Evolutionary conservation across 495 filamentous ascomycete species (phyloP).

Genomic region (Acidomyces sp.): DNA sequence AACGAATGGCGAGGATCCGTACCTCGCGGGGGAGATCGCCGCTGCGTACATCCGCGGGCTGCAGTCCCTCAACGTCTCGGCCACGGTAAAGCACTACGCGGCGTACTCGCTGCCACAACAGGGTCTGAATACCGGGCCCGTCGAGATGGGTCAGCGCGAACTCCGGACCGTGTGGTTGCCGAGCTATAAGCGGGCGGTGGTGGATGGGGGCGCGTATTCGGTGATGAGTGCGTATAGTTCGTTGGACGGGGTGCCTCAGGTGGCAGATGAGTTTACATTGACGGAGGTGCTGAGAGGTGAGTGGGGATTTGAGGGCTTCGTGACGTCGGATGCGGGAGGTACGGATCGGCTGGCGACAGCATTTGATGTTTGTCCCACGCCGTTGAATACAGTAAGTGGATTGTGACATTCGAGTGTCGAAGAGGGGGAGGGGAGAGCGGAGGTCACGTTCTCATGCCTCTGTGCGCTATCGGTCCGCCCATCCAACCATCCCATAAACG

Average conservation of each 20-base stretch:
- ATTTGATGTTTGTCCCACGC: slow-evolving; percentile 46
- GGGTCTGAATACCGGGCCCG: slow-evolving; percentile 54
- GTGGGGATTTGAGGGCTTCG: slow-evolving; percentile 56
- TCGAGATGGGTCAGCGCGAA: slow-evolving; percentile 56
- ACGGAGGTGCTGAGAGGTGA: slow-evolving; percentile 54
- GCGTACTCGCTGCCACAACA: slow-evolving; percentile 54
- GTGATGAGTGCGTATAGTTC: slow-evolving; percentile 59
- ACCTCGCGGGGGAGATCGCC: slow-evolving; percentile 48
- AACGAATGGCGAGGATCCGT: slow-evolving; percentile 52
- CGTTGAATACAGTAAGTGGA: slow-evolving; percentile 9
- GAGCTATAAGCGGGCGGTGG: slow-evolving; percentile 51
- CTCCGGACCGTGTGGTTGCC: slow-evolving; percentile 55
- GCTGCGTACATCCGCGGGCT: slow-evolving; percentile 47
- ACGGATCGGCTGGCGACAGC: slow-evolving; percentile 50
- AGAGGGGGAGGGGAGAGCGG: too few relatives aligned
- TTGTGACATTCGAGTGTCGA: too few relatives aligned
- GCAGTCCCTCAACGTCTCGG: slow-evolving; percentile 48
- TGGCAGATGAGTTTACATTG: slow-evolving; percentile 46
- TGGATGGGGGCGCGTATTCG: slow-evolving; percentile 50
- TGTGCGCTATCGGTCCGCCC: too few relatives aligned
- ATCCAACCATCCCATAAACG: too few relatives aligned
- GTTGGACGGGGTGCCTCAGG: slow-evolving; percentile 53
- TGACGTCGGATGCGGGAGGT: slow-evolving; percentile 45
- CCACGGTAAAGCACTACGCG: slow-evolving; percentile 59
- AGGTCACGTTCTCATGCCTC: too few relatives aligned